Conservation (phyloP, 768 basidiomycete species). For the Lactarius trivialis region DNA sequence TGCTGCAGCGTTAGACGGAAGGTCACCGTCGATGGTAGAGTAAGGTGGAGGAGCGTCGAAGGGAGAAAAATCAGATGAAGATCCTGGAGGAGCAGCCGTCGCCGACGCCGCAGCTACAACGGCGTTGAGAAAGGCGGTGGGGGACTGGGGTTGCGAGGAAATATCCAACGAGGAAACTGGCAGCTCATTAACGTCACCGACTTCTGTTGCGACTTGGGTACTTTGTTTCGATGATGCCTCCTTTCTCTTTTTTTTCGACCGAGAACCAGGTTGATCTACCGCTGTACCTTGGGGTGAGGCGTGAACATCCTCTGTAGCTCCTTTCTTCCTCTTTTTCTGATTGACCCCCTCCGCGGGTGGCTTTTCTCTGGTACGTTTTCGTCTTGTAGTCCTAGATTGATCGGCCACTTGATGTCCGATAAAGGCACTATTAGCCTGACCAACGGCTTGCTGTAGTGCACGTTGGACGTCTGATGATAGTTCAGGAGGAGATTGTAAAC, state of each 20-base stretch:
- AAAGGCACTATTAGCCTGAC: constrained; percentile 39
- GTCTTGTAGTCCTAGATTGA: constrained; percentile 26
- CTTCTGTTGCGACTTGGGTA: not conserved
- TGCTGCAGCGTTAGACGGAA: not conserved
- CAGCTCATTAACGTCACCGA: constrained; percentile 7
- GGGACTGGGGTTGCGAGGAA: not conserved
- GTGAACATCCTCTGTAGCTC: constrained; percentile 8
- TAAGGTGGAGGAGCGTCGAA: constrained; percentile 14
- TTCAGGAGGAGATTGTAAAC: constrained; percentile 8
- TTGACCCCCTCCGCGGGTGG: constrained; percentile 16
- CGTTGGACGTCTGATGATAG: constrained; percentile 42
- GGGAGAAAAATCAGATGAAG: constrained; percentile 25
- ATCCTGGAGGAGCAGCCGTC: constrained; percentile 28
- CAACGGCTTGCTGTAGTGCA: constrained; percentile 46
- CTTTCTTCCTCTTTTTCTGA: constrained; percentile 35
- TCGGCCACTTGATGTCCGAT: constrained; percentile 25
- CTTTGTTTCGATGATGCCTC: constrained; percentile 27
- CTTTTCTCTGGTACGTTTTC: constrained; percentile 32
- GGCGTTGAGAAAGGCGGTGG: constrained; percentile 55
- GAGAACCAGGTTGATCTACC: constrained; percentile 10
- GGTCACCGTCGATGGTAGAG: constrained; percentile 1
- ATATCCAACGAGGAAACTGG: constrained; percentile 4
- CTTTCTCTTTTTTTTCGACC: constrained; percentile 31
- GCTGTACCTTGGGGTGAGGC: not conserved
- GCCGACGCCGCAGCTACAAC: constrained; percentile 61